A percentile compares a stretch with the other conserved stretches of the same genome.
phyloP scores from a whole-genome alignment of 2,329 filamentous ascomycete genomes.

The Botrytis byssoidea region DNA sequence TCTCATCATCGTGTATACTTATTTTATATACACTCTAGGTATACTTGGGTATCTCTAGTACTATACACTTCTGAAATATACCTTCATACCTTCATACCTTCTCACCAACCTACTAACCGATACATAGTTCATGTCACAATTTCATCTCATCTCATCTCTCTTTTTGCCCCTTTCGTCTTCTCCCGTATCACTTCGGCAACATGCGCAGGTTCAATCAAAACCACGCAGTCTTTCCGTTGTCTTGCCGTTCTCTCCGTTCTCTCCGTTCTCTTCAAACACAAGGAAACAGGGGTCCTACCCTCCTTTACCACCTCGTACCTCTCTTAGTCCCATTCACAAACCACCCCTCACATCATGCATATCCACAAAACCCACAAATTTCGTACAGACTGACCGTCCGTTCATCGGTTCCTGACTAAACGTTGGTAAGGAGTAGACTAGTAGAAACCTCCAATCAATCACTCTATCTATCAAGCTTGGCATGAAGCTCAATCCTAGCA shows the following conservation, averaged over 20 bases:
- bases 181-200: background rate
- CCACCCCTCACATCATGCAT: background rate
- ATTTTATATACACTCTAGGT: background rate
- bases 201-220: background rate
- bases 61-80: too few species aligned
- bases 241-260: too few species aligned
- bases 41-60: background rate
- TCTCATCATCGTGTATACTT: background rate
- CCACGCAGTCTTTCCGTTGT: conserved; percentile 1
- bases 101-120: too few species aligned
- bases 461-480: background rate
- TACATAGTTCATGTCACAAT: background rate
- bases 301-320: background rate
- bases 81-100: too few species aligned
- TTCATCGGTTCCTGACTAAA: conserved; percentile 5
- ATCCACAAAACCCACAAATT: background rate
- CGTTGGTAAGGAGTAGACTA: background rate
- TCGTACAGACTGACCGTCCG: background rate
- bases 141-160: background rate
- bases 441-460: background rate
- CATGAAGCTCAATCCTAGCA: background rate
- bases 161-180: background rate
- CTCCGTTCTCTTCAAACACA: background rate
- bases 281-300: background rate
- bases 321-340: background rate